Evolutionary conservation across 1,139 yeast genomes (phyloP), one percentile per base, ranked within the genome.

Genomic region (Suhomyces yuchorum): DNA sequence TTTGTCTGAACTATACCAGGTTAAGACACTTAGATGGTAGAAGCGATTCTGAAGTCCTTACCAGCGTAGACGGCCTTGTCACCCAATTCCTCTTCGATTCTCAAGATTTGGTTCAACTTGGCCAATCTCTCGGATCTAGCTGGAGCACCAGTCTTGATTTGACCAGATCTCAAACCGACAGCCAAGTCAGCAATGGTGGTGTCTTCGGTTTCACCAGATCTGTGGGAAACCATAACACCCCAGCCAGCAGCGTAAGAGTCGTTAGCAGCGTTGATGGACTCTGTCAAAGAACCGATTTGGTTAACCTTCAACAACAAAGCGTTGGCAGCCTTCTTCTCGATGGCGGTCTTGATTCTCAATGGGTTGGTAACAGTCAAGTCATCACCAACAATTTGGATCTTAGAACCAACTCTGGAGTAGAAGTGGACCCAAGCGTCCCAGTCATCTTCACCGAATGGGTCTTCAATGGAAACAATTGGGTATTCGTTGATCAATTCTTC

Each of bases 171-270:
- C 73, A 92, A 82, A 80, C 97, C 98, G 65, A 92, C 97, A 63
- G 91, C 80, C 71, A 92, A 83, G 77, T 92, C 97, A 69, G 98
- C 97, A 77, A 92, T 91, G 81, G 88, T 85, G 63, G 96, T 86
- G 79, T 92, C 98, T 81, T 92, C 98, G 60, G 97, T 91, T 84
- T 92, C 98, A 80, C 98, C 98, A 62, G 97, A 90, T 83, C 96
- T 87, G 85, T 89, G 96, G 65, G 96, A 88, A 67, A 90, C 96
- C 96, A 89, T 89, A 66, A 90, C 96, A 81, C 96, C 96, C 97
- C 97, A 90, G 69, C 87, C 89, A 56, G 96, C 96, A 59, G 82
- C 84, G 76, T 84, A 89, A 51, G 96, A 87, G 77, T 85, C 92
- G 71, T 86, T 77, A 65, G 96, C 96, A 67, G 97, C 96, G 73